Percentiles rank a stretch among this genome's conserved stretches.
Evolutionary conservation across 202 grass and related monocot genomes (phyloP).

Genomic region (Schoenoplectus tabernaemontani): DNA sequence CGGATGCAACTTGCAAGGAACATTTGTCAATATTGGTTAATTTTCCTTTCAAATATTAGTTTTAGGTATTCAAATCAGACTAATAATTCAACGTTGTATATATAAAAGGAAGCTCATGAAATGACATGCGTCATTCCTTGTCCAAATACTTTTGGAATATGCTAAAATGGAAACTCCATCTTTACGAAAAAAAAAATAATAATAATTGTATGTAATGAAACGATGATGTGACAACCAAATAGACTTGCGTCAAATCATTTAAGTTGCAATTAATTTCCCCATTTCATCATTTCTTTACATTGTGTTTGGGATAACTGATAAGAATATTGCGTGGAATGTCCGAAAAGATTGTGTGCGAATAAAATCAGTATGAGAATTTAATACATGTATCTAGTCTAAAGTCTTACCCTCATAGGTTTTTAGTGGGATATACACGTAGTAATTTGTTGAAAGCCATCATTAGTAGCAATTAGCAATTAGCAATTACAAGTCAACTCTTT

Average conservation of each 20-base stretch:
- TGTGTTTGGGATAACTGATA: not conserved
- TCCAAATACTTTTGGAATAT: not conserved
- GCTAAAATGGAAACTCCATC: not conserved
- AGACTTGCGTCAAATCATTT: not conserved
- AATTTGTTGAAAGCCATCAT: conserved; percentile 8
- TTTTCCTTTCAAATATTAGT: no score
- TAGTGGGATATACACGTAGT: not conserved
- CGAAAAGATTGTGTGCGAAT: not conserved
- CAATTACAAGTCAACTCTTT: not conserved
- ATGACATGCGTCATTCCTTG: not conserved
- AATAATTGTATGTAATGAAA: not conserved
- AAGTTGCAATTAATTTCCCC: not conserved
- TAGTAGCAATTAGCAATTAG: not conserved
- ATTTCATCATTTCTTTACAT: not conserved
- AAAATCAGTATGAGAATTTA: not conserved
- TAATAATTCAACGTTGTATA: not conserved
- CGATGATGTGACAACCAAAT: conserved; percentile 2
- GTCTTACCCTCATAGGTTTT: not conserved
- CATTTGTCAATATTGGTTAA: no score
- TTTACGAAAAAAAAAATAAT: not conserved
- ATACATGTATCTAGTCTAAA: conserved; percentile 3
- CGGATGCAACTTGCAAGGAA: not conserved
- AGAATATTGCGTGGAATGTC: conserved; percentile 1
- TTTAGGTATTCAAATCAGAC: not conserved
- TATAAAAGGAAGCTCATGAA: not conserved